Evolutionary conservation across 73 alveolate species (phyloP).

Genomic region (Paramecium bursaria): DNA sequence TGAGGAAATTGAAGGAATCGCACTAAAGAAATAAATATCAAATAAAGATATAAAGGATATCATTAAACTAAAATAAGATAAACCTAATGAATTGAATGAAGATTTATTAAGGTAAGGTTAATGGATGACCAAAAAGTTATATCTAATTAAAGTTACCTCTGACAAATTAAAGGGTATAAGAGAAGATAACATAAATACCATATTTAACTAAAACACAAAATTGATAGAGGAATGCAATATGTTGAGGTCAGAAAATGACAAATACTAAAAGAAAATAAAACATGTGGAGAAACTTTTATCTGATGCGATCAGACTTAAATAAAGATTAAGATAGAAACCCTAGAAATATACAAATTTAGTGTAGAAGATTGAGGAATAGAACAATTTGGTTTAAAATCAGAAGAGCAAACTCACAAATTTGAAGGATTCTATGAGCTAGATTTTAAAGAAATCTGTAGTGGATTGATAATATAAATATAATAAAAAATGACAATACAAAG

Average conservation of each 20-base stretch:
- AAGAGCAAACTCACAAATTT: slow-evolving; percentile 35
- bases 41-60: slow-evolving; percentile 69
- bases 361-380: slow-evolving; percentile 35
- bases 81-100: slow-evolving; percentile 71
- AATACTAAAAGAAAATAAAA: slow-evolving; percentile 61
- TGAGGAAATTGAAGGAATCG: slow-evolving; percentile 43
- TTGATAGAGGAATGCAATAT: slow-evolving; percentile 68
- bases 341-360: slow-evolving; percentile 35
- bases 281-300: slow-evolving; percentile 65
- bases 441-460: slow-evolving; percentile 47
- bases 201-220: slow-evolving; percentile 63
- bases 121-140: slow-evolving; percentile 70
- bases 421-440: slow-evolving; percentile 58
- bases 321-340: slow-evolving; percentile 53
- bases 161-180: slow-evolving; percentile 62
- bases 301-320: slow-evolving; percentile 63
- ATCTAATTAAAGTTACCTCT: slow-evolving; percentile 64
- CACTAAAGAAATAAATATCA: slow-evolving; percentile 55
- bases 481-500: slow-evolving; percentile 25
- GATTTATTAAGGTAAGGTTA: slow-evolving; percentile 68
- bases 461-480: too few relatives aligned
- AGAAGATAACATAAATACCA: slow-evolving; percentile 65
- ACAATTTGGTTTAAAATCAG: slow-evolving; percentile 16
- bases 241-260: slow-evolving; percentile 68
- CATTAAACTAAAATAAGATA: slow-evolving; percentile 63